phyloP scores from a whole-genome alignment of 1,139 yeast species.

The Ashbya aceris region DNA sequence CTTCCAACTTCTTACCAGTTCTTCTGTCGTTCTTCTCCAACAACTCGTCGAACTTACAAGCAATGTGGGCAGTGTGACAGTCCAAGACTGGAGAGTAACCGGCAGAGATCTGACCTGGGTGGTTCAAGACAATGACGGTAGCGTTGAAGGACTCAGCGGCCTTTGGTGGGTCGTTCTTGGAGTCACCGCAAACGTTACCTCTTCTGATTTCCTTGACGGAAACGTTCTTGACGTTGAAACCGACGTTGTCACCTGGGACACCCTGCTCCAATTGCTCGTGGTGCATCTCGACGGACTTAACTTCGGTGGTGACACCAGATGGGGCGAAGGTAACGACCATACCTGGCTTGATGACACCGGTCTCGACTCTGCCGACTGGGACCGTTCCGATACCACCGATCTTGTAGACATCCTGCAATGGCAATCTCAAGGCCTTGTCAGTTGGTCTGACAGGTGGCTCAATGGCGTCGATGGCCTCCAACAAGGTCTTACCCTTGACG shows the following conservation, averaged over 20 bases:
- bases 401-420: constrained; percentile 89
- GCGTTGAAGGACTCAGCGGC: constrained; percentile 79
- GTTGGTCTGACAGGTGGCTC: constrained; percentile 82
- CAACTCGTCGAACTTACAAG: constrained; percentile 80
- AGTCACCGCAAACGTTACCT: constrained; percentile 94
- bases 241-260: constrained; percentile 91
- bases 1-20: constrained; percentile 83
- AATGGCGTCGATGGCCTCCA: constrained; percentile 81
- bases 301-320: constrained; percentile 88
- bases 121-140: constrained; percentile 85
- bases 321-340: constrained; percentile 87
- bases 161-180: constrained; percentile 89
- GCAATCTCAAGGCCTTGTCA: constrained; percentile 86
- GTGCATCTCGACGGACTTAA: constrained; percentile 90
- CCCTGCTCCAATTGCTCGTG: constrained; percentile 82
- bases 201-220: constrained; percentile 90
- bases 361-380: constrained; percentile 92
- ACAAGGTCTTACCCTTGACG: constrained; percentile 74
- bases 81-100: constrained; percentile 92
- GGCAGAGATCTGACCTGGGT: constrained; percentile 88
- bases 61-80: constrained; percentile 94
- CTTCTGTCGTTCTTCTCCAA: constrained; percentile 89
- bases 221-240: constrained; percentile 92
- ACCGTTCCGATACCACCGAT: constrained; percentile 91
- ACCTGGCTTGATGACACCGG: constrained; percentile 88